Evolutionary conservation across 2,329 filamentous ascomycete species (phyloP), one percentile per base, ranked within the genome.

Genomic region (Monilinia polystroma): DNA sequence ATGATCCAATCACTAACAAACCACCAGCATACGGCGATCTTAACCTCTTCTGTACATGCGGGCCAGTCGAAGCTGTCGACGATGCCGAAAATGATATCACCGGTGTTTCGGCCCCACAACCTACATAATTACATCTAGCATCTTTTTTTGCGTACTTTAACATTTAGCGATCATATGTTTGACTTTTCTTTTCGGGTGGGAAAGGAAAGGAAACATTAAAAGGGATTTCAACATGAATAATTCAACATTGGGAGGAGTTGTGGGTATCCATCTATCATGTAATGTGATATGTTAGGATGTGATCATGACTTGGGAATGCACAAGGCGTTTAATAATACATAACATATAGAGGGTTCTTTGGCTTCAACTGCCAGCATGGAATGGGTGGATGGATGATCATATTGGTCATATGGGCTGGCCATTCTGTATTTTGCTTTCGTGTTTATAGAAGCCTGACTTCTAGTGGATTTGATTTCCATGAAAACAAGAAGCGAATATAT

Each of bases 31-130:
- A 92, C 75, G 93, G 93, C 68, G 93, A 97, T 76, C 85, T 89
- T 75, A 96, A 97, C 80, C 86, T 97, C 69, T 97, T 97, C 84
- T 97, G 93, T 83, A 96, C 92, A 12, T 97, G 93, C 78, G 90
- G 91, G 51, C 92, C 93, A 0, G 91, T 96, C 12, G 91, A 92
- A 35, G 92, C 93, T 0, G 91, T 96, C 10, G 90, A 92, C 29
- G 59, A 71, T 14, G 70, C 74, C 51, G 74, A 76, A 20, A 68
- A 73, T 32, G 72, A 68, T 12, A 74, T 74, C 32, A 73, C 72
- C 16, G 71, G 72, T 26, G 67, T 65, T 45, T 63, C 69, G 12
- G 71, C 72, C 43, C 74, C 72, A 23, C 70, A 57, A 12, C 71
- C 71, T 53, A 75, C 72, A 53, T 73, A 69, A 63, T 58, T 26